Conservation (phyloP, 2,329 filamentous ascomycete genomes). For the Massarina eburnea region DNA sequence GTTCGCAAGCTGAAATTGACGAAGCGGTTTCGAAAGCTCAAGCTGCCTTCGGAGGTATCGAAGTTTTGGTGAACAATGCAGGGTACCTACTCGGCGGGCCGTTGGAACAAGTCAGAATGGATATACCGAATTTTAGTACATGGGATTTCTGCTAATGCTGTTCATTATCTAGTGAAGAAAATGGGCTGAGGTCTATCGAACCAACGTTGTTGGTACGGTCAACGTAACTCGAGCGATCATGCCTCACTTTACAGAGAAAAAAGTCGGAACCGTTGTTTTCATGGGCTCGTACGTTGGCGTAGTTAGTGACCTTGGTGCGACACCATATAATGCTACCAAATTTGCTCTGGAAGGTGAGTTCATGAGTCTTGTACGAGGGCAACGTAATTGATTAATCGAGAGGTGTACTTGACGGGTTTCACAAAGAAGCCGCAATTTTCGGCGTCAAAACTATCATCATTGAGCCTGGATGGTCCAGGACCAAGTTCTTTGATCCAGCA, state of each 20-base stretch:
- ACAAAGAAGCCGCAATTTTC: constrained; percentile 35
- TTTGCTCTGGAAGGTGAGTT: constrained; percentile 11
- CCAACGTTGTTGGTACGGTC: constrained; percentile 47
- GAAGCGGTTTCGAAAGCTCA: constrained; percentile 37
- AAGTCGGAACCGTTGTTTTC: constrained; percentile 45
- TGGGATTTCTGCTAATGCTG: too few relatives aligned
- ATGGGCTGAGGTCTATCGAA: constrained; percentile 13
- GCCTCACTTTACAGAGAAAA: constrained; percentile 42
- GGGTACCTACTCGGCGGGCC: constrained; percentile 18
- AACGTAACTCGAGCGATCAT: constrained; percentile 38
- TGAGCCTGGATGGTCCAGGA: constrained; percentile 43
- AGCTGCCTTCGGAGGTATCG: constrained; percentile 23
- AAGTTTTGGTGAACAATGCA: constrained; percentile 28
- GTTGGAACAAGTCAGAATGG: constrained; percentile 13
- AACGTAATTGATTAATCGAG: not conserved
- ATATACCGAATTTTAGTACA: not conserved
- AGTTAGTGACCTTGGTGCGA: constrained; percentile 16
- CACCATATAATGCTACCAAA: constrained; percentile 11
- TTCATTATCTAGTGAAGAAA: too few relatives aligned
- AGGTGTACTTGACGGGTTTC: constrained; percentile 16
- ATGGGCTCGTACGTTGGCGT: constrained; percentile 12
- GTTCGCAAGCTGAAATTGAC: constrained; percentile 41
- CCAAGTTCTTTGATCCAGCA: constrained; percentile 26
- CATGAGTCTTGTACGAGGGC: not conserved
- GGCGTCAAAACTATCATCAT: constrained; percentile 40